A percentile compares a stretch with the other conserved stretches of the same genome.
phyloP scores from a whole-genome alignment of 805 yeast genomes.

The Wickerhamiella nectarea region DNA sequence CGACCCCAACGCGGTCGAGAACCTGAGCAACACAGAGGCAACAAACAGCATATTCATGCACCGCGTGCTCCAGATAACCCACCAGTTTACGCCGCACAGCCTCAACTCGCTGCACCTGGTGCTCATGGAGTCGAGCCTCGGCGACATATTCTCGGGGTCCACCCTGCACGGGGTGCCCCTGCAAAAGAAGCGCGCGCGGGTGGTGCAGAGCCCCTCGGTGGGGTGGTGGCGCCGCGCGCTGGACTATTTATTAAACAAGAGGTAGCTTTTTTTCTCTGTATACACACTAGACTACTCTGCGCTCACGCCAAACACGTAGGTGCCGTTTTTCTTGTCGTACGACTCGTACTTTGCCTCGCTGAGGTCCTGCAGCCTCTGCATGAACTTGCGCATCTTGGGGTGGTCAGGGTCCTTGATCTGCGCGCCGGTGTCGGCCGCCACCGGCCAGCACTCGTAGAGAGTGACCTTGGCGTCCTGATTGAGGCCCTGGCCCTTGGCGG shows the following conservation, averaged over 20 bases:
- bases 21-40: background rate
- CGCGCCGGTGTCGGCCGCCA: constrained; percentile 53
- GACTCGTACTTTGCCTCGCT: constrained; percentile 52
- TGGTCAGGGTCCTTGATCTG: constrained; percentile 69
- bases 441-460: constrained; percentile 68
- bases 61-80: constrained; percentile 7
- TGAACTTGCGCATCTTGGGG: constrained; percentile 49
- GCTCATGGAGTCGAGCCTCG: constrained; percentile 4
- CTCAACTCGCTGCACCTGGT: constrained; percentile 3
- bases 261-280: background rate
- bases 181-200: background rate
- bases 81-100: constrained; percentile 6
- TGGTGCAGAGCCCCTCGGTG: background rate
- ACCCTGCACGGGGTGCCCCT: background rate
- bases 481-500: constrained; percentile 67
- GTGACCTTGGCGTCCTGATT: constrained; percentile 64
- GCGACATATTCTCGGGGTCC: constrained; percentile 3
- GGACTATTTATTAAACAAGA: background rate
- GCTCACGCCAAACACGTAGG: constrained; percentile 26
- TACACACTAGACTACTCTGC: background rate
- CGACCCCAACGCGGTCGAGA: constrained; percentile 8
- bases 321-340: constrained; percentile 56
- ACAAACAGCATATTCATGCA: constrained; percentile 4
- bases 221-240: background rate
- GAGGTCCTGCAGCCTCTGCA: constrained; percentile 43